Percentiles rank a stretch among this genome's conserved stretches.
Evolutionary conservation across 1,284 basidiomycete genomes (phyloP).

Genomic region (Leccinum angustisporum): DNA sequence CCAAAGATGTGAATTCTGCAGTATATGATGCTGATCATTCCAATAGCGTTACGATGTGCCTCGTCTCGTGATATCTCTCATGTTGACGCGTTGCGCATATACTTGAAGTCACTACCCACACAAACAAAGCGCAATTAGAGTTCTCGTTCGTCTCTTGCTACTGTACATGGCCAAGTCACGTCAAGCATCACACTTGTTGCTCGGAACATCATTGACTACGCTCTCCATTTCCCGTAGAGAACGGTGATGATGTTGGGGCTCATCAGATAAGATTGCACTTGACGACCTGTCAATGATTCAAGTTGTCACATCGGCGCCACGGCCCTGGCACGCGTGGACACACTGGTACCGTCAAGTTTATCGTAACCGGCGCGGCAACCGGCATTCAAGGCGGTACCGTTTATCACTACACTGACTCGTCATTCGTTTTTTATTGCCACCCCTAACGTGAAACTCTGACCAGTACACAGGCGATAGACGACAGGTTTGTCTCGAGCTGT

Average conservation of each 20-base stretch:
- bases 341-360: too few species aligned
- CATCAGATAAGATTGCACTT: too few species aligned
- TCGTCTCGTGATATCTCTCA: conserved; percentile 35
- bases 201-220: conserved; percentile 82
- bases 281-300: too few species aligned
- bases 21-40: conserved; percentile 12
- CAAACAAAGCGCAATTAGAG: conserved; percentile 65
- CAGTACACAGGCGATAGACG: neutral
- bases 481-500: neutral
- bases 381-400: too few species aligned
- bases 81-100: conserved; percentile 50
- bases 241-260: too few species aligned
- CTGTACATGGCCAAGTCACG: conserved; percentile 60
- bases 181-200: conserved; percentile 69
- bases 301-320: too few species aligned
- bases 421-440: neutral
- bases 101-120: conserved; percentile 73
- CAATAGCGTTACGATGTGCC: conserved; percentile 33
- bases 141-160: conserved; percentile 70
- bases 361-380: too few species aligned
- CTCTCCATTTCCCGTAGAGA: conserved; percentile 59
- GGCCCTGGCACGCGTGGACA: too few species aligned
- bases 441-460: neutral
- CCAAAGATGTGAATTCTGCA: neutral
- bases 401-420: neutral